Conservation (phyloP, 345 rosid genomes). For the Populus pruinosa region DNA sequence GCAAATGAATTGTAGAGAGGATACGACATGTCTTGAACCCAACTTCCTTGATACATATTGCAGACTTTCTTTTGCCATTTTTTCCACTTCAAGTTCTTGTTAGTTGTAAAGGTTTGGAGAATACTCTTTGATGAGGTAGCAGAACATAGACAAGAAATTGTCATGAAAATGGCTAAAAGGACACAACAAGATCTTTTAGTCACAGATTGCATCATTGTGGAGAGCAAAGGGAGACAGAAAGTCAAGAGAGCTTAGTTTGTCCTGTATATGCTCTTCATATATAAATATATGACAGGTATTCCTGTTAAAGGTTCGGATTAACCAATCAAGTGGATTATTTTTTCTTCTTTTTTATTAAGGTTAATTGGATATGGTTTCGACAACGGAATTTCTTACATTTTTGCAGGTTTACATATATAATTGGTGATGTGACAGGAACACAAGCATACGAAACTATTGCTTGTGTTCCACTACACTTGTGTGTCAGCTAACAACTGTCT, state of each 20-base stretch:
- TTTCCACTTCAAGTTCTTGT: not conserved
- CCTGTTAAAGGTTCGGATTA: too few species aligned
- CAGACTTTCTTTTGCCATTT: constrained; percentile 5
- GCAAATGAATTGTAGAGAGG: constrained; percentile 65
- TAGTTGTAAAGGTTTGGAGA: not conserved
- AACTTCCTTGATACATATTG: constrained; percentile 61
- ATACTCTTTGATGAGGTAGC: not conserved
- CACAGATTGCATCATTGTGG: constrained; percentile 11
- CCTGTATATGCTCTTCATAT: not conserved
- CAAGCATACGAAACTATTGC: not conserved
- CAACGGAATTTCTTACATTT: too few species aligned
- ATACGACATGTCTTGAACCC: constrained; percentile 62
- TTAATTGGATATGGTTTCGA: too few species aligned
- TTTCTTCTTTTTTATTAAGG: too few species aligned
- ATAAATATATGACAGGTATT: not conserved
- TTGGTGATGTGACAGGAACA: too few species aligned
- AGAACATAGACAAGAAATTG: constrained; percentile 1
- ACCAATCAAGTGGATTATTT: too few species aligned
- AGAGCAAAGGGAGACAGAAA: not conserved
- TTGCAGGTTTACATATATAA: too few species aligned
- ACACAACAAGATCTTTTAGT: not conserved
- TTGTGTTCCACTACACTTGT: too few species aligned
- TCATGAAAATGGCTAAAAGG: not conserved
- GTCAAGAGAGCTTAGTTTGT: too few species aligned
- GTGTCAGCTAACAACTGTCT: too few species aligned